Conservation (phyloP, 2,329 filamentous ascomycete genomes). For the Tolypocladium cylindrosporum region DNA sequence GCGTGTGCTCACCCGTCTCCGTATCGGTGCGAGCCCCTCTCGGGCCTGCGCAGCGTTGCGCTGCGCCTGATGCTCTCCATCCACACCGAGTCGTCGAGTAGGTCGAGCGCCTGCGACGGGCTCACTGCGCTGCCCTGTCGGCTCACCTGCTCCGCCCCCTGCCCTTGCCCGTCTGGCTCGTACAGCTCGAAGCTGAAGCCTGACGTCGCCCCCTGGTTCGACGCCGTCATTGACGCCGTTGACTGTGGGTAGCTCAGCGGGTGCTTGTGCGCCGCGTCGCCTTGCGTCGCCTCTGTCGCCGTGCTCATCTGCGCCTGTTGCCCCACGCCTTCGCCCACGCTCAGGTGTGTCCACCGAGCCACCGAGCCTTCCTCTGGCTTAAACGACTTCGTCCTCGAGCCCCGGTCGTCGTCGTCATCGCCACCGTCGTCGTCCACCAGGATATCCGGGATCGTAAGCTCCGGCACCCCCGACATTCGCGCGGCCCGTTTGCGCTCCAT, state of each 20-base stretch:
- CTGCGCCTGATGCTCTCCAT: slow-evolving; percentile 84
- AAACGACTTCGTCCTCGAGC: slow-evolving; percentile 31
- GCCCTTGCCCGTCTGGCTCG: slow-evolving; percentile 26
- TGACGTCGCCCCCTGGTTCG: slow-evolving; percentile 34
- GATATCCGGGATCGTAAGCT: slow-evolving; percentile 81
- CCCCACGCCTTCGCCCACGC: slow-evolving; percentile 4
- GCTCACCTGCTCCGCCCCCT: slow-evolving; percentile 31
- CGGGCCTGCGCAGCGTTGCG: slow-evolving; percentile 54
- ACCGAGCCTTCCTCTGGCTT: slow-evolving; percentile 1
- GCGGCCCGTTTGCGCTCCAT: slow-evolving; percentile 63
- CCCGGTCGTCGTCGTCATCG: slow-evolving; percentile 20
- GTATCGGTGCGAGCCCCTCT: slow-evolving; percentile 23
- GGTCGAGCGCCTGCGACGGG: slow-evolving; percentile 68
- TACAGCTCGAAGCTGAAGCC: slow-evolving; percentile 51
- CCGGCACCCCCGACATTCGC: slow-evolving; percentile 68
- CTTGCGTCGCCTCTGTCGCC: slow-evolving; percentile 30
- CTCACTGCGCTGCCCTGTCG: slow-evolving; percentile 61
- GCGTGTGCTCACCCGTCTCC: slow-evolving; percentile 12
- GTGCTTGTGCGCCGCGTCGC: slow-evolving; percentile 26
- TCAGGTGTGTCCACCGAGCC: slow-evolving; percentile 7
- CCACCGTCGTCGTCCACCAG: slow-evolving; percentile 71
- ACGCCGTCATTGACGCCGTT: slow-evolving; percentile 25
- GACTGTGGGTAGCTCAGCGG: slow-evolving; percentile 45
- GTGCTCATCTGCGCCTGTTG: slow-evolving; percentile 9
- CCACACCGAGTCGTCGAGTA: slow-evolving; percentile 85